Percentiles rank a stretch among this genome's conserved stretches.
Conservation (phyloP, 352 stramenopile species). For the Phytopythium ostracodes region DNA sequence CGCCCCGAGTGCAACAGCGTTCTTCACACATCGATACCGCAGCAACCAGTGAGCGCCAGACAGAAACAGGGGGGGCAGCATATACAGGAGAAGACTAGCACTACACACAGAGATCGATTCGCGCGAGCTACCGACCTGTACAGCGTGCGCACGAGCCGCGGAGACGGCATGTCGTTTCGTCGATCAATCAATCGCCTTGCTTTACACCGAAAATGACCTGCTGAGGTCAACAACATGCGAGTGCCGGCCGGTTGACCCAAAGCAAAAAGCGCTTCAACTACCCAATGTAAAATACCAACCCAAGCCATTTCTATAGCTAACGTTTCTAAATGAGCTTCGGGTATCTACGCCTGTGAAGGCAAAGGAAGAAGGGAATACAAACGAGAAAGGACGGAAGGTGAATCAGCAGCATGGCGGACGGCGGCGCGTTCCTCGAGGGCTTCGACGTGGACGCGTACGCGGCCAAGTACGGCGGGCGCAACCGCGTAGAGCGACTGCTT, state of each 20-base stretch:
- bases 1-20: slow-evolving; percentile 47
- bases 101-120: background rate
- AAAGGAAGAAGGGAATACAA: slow-evolving; percentile 9
- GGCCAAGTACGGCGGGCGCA: slow-evolving; percentile 79
- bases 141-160: slow-evolving; percentile 32
- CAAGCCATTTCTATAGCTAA: slow-evolving; percentile 1
- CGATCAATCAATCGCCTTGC: background rate
- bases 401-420: slow-evolving; percentile 5
- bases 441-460: slow-evolving; percentile 84
- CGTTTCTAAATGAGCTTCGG: too few species aligned
- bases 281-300: slow-evolving; percentile 4
- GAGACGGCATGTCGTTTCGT: slow-evolving; percentile 10
- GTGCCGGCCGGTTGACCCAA: background rate
- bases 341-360: too few species aligned
- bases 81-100: background rate
- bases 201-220: background rate
- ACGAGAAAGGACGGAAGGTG: slow-evolving; percentile 3
- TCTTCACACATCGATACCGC: slow-evolving; percentile 14
- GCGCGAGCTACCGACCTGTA: slow-evolving; percentile 24
- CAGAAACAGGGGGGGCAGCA: background rate
- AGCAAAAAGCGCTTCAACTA: background rate
- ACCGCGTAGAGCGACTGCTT: slow-evolving; percentile 68
- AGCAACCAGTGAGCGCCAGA: background rate
- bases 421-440: slow-evolving; percentile 27
- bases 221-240: background rate